Evolutionary conservation across 2,329 filamentous ascomycete genomes (phyloP).

Genomic region (Ascochyta koolunga): DNA sequence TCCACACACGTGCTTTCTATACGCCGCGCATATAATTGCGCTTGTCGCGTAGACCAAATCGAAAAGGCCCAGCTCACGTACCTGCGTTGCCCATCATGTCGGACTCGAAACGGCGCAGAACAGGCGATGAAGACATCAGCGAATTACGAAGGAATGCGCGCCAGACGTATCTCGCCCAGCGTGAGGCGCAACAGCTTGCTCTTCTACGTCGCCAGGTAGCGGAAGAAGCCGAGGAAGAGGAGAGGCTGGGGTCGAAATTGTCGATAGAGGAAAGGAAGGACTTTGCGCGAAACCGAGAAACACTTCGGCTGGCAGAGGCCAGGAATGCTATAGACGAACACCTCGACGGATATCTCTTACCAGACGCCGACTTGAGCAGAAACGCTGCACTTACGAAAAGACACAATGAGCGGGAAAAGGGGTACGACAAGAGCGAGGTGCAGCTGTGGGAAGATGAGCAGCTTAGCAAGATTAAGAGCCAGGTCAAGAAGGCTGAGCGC

Average conservation of each 20-base stretch:
- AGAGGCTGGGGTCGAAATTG: slow-evolving; percentile 72
- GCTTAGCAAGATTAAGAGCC: slow-evolving; percentile 74
- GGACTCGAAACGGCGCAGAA: slow-evolving; percentile 39
- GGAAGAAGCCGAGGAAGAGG: slow-evolving; percentile 79
- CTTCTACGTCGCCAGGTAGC: slow-evolving; percentile 88
- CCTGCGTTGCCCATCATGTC: slow-evolving; percentile 19
- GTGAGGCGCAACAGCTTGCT: slow-evolving; percentile 83
- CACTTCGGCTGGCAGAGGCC: slow-evolving; percentile 79
- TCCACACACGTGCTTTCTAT: slow-evolving; percentile 1
- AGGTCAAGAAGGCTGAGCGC: slow-evolving; percentile 67
- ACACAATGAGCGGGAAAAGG: slow-evolving; percentile 83
- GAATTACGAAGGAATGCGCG: slow-evolving; percentile 83
- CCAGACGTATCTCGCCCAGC: slow-evolving; percentile 92
- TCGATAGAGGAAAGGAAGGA: slow-evolving; percentile 82
- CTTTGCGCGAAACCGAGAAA: slow-evolving; percentile 85
- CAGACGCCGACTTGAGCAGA: slow-evolving; percentile 87
- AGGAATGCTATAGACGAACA: slow-evolving; percentile 88
- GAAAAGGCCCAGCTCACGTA: no score
- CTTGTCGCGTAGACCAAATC: neutral
- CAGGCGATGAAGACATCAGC: slow-evolving; percentile 56
- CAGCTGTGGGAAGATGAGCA: slow-evolving; percentile 97
- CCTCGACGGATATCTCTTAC: slow-evolving; percentile 88
- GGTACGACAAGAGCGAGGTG: slow-evolving; percentile 89
- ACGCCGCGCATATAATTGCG: neutral
- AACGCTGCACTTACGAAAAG: slow-evolving; percentile 88